Conservation (phyloP, 23 red algal species). For the Gracilaria caudata region DNA sequence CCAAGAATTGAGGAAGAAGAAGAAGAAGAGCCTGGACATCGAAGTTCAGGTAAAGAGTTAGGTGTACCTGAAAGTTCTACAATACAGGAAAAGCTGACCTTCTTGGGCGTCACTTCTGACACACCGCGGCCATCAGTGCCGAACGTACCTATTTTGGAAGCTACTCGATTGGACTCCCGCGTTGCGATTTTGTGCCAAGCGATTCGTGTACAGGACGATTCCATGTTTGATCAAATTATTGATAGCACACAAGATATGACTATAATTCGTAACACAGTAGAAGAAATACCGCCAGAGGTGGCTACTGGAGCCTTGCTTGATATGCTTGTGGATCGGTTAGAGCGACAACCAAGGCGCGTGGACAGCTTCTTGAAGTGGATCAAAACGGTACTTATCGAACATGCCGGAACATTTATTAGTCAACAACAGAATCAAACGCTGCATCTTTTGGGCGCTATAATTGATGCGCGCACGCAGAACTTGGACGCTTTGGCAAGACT, state of each 20-base stretch:
- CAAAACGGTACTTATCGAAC: conserved; percentile 48
- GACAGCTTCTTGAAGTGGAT: conserved; percentile 52
- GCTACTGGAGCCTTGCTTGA: conserved; percentile 52
- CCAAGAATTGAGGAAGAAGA: not conserved
- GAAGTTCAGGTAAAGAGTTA: not conserved
- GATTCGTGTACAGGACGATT: conserved; percentile 29
- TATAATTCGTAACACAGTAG: conserved; percentile 38
- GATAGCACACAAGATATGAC: not conserved
- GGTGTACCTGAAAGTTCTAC: conserved; percentile 10
- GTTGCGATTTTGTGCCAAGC: conserved; percentile 56
- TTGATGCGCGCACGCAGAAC: conserved; percentile 34
- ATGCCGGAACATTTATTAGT: conserved; percentile 48
- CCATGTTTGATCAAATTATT: conserved; percentile 57
- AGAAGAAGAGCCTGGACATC: conserved; percentile 31
- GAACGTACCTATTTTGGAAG: conserved; percentile 15
- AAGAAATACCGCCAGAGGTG: conserved; percentile 34
- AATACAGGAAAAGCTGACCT: conserved; percentile 66
- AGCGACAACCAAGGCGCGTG: conserved; percentile 25
- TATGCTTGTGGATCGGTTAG: conserved; percentile 68
- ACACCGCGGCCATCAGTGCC: conserved; percentile 6
- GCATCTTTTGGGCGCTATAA: conserved; percentile 24
- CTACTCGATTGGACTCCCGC: conserved; percentile 36
- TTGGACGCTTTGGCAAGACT: conserved; percentile 43
- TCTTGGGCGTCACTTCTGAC: conserved; percentile 35
- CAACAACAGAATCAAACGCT: conserved; percentile 26